These are phyloP conservation scores for Stagonosporopsis vannaccii DNA, from an alignment of 2,329 filamentous ascomycete genomes.

Conservation along the genomic window DNA sequence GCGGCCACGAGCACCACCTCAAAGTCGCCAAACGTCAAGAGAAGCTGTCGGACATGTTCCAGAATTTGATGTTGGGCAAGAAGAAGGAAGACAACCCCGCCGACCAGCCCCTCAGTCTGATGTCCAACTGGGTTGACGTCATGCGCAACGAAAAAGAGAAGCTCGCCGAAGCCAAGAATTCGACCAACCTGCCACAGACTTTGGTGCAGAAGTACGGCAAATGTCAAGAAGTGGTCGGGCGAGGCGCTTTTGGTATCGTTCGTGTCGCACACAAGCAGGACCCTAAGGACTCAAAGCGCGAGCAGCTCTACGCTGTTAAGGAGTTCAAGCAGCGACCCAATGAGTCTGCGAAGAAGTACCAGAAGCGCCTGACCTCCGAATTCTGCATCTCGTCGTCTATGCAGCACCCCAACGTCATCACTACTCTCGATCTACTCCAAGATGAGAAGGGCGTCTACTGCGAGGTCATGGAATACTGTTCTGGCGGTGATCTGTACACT, in stretches of 20 bases:
- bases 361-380: conserved; percentile 94
- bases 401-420: conserved; percentile 96
- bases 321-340: conserved; percentile 94
- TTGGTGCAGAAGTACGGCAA: conserved; percentile 98
- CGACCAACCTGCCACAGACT: conserved; percentile 76
- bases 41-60: conserved; percentile 91
- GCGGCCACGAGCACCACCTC: conserved; percentile 85
- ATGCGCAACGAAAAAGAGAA: conserved; percentile 86
- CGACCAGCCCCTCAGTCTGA: conserved; percentile 86
- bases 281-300: conserved; percentile 75
- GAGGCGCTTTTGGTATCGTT: conserved; percentile 96
- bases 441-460: conserved; percentile 98
- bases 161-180: conserved; percentile 76
- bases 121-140: conserved; percentile 96
- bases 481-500: conserved; percentile 93
- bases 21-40: conserved; percentile 92
- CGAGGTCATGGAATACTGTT: conserved; percentile 99
- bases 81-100: conserved; percentile 74
- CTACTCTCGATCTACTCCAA: conserved; percentile 92
- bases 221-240: conserved; percentile 95
- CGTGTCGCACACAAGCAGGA: conserved; percentile 96
- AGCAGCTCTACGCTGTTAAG: conserved; percentile 96
- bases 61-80: conserved; percentile 80
- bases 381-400: conserved; percentile 98
- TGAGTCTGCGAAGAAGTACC: conserved; percentile 96